These are phyloP conservation scores for Trichophaea hybrida DNA, from an alignment of 2,329 filamentous ascomycete species.

Conservation along the genomic window DNA sequence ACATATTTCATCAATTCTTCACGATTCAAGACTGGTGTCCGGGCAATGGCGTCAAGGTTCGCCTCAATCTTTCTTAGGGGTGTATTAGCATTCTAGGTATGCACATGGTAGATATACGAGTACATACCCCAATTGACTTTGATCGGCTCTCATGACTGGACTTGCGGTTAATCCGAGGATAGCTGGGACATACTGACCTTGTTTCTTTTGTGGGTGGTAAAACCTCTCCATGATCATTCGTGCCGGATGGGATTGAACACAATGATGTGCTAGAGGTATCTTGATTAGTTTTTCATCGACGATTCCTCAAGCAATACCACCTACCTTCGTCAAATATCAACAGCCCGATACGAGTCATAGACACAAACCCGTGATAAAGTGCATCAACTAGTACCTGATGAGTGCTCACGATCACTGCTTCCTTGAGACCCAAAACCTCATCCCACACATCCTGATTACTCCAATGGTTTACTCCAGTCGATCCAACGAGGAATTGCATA, in stretches of 20 bases:
- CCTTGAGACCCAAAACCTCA: slow-evolving; percentile 37
- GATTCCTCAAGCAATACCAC: slow-evolving; percentile 10
- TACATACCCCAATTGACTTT: slow-evolving; percentile 40
- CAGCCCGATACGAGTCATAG: slow-evolving; percentile 47
- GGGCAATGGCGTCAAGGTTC: slow-evolving; percentile 55
- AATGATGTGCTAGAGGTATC: slow-evolving; percentile 53
- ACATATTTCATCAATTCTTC: slow-evolving; percentile 54
- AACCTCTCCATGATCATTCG: slow-evolving; percentile 58
- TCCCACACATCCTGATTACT: slow-evolving; percentile 53
- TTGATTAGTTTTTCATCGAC: not conserved
- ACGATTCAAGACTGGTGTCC: slow-evolving; percentile 53
- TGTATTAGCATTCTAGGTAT: not conserved
- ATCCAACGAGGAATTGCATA: slow-evolving; percentile 50
- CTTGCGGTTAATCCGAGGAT: slow-evolving; percentile 73
- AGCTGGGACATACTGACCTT: slow-evolving; percentile 39
- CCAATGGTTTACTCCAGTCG: slow-evolving; percentile 61
- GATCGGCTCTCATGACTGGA: slow-evolving; percentile 49
- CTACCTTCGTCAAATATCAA: slow-evolving; percentile 73
- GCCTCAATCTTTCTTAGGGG: slow-evolving; percentile 42
- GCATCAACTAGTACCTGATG: slow-evolving; percentile 56
- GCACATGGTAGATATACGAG: not conserved
- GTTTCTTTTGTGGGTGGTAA: slow-evolving; percentile 42
- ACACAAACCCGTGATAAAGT: slow-evolving; percentile 58
- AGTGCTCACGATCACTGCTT: slow-evolving; percentile 62
- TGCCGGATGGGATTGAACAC: slow-evolving; percentile 47